phyloP scores from a whole-genome alignment of 1,139 yeast genomes.

The Pichia sp. region DNA sequence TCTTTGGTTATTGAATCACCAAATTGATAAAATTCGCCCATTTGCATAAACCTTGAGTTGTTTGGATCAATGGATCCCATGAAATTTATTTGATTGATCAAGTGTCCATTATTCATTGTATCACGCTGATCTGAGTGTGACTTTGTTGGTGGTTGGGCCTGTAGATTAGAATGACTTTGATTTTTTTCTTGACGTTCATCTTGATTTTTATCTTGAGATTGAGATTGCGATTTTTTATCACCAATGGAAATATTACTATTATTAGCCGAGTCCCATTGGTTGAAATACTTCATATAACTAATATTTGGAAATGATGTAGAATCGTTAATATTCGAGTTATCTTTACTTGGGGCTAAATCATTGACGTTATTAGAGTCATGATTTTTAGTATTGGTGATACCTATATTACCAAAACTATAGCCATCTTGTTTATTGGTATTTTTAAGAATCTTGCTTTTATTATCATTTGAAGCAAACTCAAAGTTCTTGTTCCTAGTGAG shows the following conservation, averaged over 20 bases:
- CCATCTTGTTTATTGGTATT: not conserved
- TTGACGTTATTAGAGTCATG: not conserved
- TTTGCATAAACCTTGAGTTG: not conserved
- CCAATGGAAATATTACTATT: not conserved
- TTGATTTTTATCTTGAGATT: not conserved
- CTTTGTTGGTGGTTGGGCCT: not conserved
- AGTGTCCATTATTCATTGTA: not conserved
- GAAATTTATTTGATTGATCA: constrained; percentile 6
- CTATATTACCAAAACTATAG: constrained; percentile 10
- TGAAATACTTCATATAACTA: constrained; percentile 4
- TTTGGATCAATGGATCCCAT: constrained; percentile 2
- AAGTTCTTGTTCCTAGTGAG: not conserved
- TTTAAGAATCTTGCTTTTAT: not conserved
- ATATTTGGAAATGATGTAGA: not conserved
- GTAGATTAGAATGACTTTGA: not conserved
- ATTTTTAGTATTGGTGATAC: constrained; percentile 10
- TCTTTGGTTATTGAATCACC: constrained; percentile 1
- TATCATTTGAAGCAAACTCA: not conserved
- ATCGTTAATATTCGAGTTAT: not conserved
- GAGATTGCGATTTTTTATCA: not conserved
- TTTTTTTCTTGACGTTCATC: no score
- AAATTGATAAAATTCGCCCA: not conserved
- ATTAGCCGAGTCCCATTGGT: constrained; percentile 1
- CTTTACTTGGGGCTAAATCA: not conserved
- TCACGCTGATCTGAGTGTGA: not conserved